Percentiles rank a stretch among this genome's conserved stretches.
phyloP scores from a whole-genome alignment of 2,329 filamentous ascomycete species.

The Pseudocercospora eumusae region DNA sequence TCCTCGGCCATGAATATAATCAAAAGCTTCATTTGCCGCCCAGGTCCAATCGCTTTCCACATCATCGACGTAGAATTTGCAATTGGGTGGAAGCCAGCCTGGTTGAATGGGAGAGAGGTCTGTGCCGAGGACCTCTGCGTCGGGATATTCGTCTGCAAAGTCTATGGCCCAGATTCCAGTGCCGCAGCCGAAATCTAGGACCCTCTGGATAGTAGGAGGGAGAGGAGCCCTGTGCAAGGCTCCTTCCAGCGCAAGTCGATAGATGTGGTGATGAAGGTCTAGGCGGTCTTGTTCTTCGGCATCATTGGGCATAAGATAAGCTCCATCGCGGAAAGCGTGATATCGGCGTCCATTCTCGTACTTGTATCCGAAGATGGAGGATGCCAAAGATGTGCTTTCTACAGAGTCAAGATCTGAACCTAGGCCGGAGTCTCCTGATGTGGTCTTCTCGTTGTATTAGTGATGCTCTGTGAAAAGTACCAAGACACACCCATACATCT shows the following conservation, averaged over 20 bases:
- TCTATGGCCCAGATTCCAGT: constrained; percentile 41
- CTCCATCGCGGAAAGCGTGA: constrained; percentile 27
- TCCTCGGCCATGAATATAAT: constrained; percentile 35
- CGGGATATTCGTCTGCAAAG: constrained; percentile 34
- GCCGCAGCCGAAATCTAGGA: constrained; percentile 26
- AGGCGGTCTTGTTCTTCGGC: constrained; percentile 32
- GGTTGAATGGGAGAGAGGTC: constrained; percentile 37
- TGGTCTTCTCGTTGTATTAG: neutral
- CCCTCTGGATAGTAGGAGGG: neutral
- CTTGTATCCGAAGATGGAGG: constrained; percentile 23
- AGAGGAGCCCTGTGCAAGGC: constrained; percentile 17
- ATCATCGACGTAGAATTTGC: constrained; percentile 28
- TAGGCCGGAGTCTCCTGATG: constrained; percentile 16
- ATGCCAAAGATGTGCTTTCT: constrained; percentile 17
- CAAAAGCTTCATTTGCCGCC: constrained; percentile 31
- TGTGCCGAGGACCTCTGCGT: constrained; percentile 29
- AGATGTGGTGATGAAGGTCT: constrained; percentile 31
- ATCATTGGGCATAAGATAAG: constrained; percentile 33
- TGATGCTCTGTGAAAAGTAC: neutral
- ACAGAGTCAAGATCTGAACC: constrained; percentile 18
- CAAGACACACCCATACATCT: constrained; percentile 12
- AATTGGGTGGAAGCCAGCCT: constrained; percentile 23
- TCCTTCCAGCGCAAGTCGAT: constrained; percentile 16
- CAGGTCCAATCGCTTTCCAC: constrained; percentile 28
- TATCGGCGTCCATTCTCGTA: constrained; percentile 27